Conservation (phyloP, 805 yeast genomes). For the Candida boidinii region DNA sequence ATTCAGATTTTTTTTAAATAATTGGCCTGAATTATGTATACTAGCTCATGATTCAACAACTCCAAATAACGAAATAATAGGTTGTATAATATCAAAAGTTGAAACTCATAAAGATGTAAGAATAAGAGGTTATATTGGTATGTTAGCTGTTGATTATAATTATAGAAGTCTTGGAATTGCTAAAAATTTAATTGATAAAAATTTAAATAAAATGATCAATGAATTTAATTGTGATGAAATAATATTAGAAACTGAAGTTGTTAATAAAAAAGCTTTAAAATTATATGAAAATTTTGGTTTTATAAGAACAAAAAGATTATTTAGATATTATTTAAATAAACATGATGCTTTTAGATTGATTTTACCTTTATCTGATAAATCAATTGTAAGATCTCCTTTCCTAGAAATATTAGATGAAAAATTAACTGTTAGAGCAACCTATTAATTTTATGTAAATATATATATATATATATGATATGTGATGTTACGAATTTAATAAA, state of each 20-base stretch:
- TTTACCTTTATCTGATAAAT: conserved; percentile 63
- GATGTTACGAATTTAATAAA: conserved; percentile 1
- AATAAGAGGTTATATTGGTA: conserved; percentile 87
- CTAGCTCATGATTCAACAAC: conserved; percentile 38
- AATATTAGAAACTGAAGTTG: conserved; percentile 88
- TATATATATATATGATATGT: conserved; percentile 9
- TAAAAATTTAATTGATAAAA: conserved; percentile 51
- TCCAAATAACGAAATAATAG: conserved; percentile 39
- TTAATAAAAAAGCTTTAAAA: conserved; percentile 37
- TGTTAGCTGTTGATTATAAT: conserved; percentile 75
- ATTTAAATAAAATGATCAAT: conserved; percentile 57
- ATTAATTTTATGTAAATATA: too few relatives aligned
- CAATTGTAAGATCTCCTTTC: conserved; percentile 49
- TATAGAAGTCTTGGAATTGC: conserved; percentile 82
- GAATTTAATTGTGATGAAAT: conserved; percentile 72
- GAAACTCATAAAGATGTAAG: conserved; percentile 70
- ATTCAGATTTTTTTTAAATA: conserved; percentile 79
- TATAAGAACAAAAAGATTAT: conserved; percentile 43
- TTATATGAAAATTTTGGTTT: conserved; percentile 31
- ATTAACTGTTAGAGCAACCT: conserved; percentile 13
- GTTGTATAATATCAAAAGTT: conserved; percentile 76
- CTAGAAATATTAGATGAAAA: conserved; percentile 20
- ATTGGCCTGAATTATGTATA: conserved; percentile 83
- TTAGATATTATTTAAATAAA: conserved; percentile 81
- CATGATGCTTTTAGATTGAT: conserved; percentile 89